Evolutionary conservation across 2,329 filamentous ascomycete species (phyloP).

Genomic region (Xylariaceae sp.): DNA sequence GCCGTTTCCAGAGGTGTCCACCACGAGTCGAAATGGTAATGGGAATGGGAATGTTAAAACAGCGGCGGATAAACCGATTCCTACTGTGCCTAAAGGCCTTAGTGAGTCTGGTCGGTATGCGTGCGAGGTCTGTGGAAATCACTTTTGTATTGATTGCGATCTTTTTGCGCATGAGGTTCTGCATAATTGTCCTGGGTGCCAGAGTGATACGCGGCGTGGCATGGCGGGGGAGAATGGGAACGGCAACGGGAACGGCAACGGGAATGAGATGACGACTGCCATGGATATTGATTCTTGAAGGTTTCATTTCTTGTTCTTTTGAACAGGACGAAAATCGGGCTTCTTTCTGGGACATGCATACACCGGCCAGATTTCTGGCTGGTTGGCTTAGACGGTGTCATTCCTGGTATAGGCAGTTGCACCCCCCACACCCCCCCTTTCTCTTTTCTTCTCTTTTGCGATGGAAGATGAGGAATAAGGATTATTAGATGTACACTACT

Average conservation of each 20-base stretch:
- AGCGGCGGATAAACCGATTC: no score
- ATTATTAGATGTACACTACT: no score
- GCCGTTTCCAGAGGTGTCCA: constrained; percentile 55
- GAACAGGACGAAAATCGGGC: neutral
- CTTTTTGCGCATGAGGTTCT: constrained; percentile 90
- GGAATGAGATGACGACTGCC: constrained; percentile 27
- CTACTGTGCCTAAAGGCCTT: constrained; percentile 50
- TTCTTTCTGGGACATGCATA: neutral
- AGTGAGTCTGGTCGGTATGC: constrained; percentile 86
- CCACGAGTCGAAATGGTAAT: constrained; percentile 15
- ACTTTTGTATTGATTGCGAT: constrained; percentile 98
- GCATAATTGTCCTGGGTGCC: constrained; percentile 93
- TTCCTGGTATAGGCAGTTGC: no score
- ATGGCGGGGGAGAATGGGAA: neutral
- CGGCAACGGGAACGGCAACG: constrained; percentile 11
- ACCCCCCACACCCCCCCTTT: no score
- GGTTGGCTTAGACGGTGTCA: no score
- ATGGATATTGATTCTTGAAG: constrained; percentile 41
- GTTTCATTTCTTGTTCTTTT: neutral
- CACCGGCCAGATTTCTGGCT: no score
- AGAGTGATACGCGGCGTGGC: constrained; percentile 42
- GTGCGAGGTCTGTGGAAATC: constrained; percentile 77
- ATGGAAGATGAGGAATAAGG: no score
- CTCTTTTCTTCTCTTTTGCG: no score
- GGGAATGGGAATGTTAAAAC: no score